A percentile compares a stretch with the other conserved stretches of the same genome.
phyloP scores from a whole-genome alignment of 2,329 filamentous ascomycete species.

The Lachnellula cervina region DNA sequence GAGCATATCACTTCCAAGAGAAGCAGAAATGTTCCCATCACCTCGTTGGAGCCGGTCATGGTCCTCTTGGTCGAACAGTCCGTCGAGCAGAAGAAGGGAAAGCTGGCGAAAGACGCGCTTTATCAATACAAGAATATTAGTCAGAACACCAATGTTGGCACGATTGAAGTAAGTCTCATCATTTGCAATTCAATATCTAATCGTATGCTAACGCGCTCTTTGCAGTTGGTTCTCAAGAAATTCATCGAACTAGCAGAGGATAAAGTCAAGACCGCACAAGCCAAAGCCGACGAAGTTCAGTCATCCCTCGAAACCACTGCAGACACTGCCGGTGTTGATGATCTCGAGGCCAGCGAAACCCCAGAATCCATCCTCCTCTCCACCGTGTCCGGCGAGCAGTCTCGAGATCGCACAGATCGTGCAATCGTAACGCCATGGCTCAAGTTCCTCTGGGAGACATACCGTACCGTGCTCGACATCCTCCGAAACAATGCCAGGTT shows the following conservation, averaged over 20 bases:
- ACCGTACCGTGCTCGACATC: conserved; percentile 96
- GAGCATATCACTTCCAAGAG: conserved; percentile 99
- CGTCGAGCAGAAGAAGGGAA: conserved; percentile 96
- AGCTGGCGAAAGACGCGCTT: conserved; percentile 95
- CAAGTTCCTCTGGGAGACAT: conserved; percentile 99
- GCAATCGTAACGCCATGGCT: conserved; percentile 98
- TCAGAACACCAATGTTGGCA: conserved; percentile 97
- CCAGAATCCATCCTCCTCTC: conserved; percentile 97
- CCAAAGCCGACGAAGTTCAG: conserved; percentile 93
- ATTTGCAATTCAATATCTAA: not conserved
- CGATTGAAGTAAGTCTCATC: conserved; percentile 69
- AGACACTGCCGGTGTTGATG: conserved; percentile 74
- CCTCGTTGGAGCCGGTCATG: conserved; percentile 96
- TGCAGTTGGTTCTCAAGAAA: conserved; percentile 82
- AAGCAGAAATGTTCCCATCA: conserved; percentile 94
- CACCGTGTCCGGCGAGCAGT: conserved; percentile 96
- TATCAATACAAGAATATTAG: conserved; percentile 99
- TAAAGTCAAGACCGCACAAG: conserved; percentile 93
- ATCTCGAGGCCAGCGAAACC: conserved; percentile 94
- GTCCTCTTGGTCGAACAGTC: conserved; percentile 94
- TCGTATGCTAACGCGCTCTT: conserved; percentile 11
- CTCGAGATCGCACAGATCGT: conserved; percentile 92
- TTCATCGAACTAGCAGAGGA: conserved; percentile 96
- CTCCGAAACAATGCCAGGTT: conserved; percentile 98
- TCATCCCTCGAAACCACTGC: conserved; percentile 73